phyloP scores from a whole-genome alignment of 768 basidiomycete genomes.

The Boletus tylopilopsis region DNA sequence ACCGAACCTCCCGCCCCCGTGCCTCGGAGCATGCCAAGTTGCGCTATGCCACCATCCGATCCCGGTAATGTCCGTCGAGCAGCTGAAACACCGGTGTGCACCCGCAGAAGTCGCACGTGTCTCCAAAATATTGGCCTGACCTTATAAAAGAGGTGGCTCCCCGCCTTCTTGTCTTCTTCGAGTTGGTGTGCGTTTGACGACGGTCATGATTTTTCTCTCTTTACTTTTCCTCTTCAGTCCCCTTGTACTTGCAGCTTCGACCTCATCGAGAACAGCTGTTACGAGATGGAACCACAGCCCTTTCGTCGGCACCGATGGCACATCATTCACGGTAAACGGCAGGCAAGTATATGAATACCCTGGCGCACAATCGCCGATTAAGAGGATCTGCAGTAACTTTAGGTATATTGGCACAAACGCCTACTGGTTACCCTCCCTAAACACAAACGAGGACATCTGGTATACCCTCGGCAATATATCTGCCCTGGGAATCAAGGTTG shows the following conservation, averaged over 20 bases:
- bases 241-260: slow-evolving; percentile 27
- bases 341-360: slow-evolving; percentile 31
- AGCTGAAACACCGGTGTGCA: slow-evolving; percentile 4
- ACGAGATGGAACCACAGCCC: slow-evolving; percentile 31
- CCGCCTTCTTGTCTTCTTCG: neutral
- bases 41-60: neutral
- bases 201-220: slow-evolving; percentile 36
- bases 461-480: slow-evolving; percentile 56
- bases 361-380: slow-evolving; percentile 11
- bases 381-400: slow-evolving; percentile 35
- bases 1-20: no score
- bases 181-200: slow-evolving; percentile 9
- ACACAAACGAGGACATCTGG: slow-evolving; percentile 53
- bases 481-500: slow-evolving; percentile 51
- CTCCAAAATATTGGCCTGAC: no score
- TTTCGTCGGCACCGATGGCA: slow-evolving; percentile 44
- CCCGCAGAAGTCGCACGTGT: slow-evolving; percentile 14
- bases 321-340: slow-evolving; percentile 54
- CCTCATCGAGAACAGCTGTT: slow-evolving; percentile 31
- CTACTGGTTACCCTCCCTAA: slow-evolving; percentile 62
- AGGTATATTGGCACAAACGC: slow-evolving; percentile 55
- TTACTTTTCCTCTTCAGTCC: slow-evolving; percentile 28
- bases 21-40: neutral
- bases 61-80: neutral
- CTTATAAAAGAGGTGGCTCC: slow-evolving; percentile 18